A percentile compares a stretch with the other conserved stretches of the same genome.
These are phyloP conservation scores for Leonotis leonurus DNA, from an alignment of 257 asterid genomes.

Conservation along the genomic window DNA sequence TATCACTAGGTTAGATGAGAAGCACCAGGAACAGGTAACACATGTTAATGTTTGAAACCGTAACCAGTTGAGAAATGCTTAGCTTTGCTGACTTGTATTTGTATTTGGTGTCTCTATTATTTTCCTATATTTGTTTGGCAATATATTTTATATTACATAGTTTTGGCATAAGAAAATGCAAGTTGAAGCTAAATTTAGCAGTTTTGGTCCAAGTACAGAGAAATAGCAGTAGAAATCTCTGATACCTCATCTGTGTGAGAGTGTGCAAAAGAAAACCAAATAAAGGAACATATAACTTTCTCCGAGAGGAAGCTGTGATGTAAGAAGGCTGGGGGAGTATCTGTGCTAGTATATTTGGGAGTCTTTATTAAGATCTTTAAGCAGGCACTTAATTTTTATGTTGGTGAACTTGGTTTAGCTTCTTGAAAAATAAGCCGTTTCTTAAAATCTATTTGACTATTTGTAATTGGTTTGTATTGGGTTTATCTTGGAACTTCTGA, in stretches of 20 bases:
- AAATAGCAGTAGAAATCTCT: background rate
- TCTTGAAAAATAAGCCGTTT: background rate
- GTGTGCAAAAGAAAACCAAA: background rate
- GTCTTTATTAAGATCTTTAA: constrained; percentile 6
- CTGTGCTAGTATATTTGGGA: constrained; percentile 1
- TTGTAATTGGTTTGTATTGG: background rate
- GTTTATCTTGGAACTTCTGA: background rate
- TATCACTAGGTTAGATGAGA: constrained; percentile 46
- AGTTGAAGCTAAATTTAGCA: background rate
- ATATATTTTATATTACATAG: background rate
- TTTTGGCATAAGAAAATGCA: background rate
- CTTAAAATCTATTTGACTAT: background rate
- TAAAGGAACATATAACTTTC: background rate
- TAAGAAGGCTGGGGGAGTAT: background rate
- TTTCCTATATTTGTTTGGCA: background rate
- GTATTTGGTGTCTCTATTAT: background rate
- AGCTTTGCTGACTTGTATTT: background rate
- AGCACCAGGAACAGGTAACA: constrained; percentile 68
- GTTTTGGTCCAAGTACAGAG: background rate
- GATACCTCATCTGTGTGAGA: background rate
- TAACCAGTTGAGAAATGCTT: background rate
- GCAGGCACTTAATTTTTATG: background rate
- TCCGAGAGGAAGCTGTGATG: background rate
- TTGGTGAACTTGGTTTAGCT: constrained; percentile 3
- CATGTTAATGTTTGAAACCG: background rate